These are phyloP conservation scores for Nemania diffusa DNA, from an alignment of 2,329 filamentous ascomycete genomes.

Conservation along the genomic window DNA sequence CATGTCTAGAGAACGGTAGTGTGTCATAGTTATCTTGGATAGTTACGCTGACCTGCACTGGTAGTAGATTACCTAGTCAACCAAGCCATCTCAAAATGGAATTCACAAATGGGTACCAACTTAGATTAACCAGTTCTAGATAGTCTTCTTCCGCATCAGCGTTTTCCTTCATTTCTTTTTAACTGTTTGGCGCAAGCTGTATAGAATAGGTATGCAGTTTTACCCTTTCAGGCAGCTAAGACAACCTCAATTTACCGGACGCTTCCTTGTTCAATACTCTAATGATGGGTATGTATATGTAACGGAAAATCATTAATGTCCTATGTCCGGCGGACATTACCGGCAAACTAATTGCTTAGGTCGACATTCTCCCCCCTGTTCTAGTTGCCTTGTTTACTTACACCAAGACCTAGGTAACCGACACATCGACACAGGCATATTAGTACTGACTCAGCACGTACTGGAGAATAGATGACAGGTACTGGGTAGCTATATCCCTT, in stretches of 20 bases:
- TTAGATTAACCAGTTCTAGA: not conserved
- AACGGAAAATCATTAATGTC: not conserved
- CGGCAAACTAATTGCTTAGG: conserved; percentile 8
- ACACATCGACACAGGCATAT: not conserved
- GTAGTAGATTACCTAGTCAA: not conserved
- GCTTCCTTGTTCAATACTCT: not conserved
- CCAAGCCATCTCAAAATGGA: conserved; percentile 15
- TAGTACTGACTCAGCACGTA: not conserved
- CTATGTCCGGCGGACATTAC: conserved; percentile 16
- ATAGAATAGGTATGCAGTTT: not conserved
- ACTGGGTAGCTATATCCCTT: not conserved
- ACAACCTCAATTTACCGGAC: conserved; percentile 1
- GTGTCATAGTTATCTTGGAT: not conserved
- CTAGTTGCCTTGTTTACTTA: not conserved
- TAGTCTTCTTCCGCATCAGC: not conserved
- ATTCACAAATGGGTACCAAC: conserved; percentile 14
- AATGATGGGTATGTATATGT: not conserved
- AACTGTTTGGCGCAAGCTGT: not conserved
- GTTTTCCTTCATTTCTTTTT: conserved; percentile 14
- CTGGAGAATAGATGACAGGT: not conserved
- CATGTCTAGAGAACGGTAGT: conserved; percentile 9
- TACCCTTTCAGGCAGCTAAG: conserved; percentile 26
- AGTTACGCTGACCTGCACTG: not conserved
- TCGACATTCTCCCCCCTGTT: not conserved
- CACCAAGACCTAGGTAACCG: not conserved